phyloP scores from a whole-genome alignment of 225 moss, liverwort and hornwort genomes.

The Marchantia polymorpha region DNA sequence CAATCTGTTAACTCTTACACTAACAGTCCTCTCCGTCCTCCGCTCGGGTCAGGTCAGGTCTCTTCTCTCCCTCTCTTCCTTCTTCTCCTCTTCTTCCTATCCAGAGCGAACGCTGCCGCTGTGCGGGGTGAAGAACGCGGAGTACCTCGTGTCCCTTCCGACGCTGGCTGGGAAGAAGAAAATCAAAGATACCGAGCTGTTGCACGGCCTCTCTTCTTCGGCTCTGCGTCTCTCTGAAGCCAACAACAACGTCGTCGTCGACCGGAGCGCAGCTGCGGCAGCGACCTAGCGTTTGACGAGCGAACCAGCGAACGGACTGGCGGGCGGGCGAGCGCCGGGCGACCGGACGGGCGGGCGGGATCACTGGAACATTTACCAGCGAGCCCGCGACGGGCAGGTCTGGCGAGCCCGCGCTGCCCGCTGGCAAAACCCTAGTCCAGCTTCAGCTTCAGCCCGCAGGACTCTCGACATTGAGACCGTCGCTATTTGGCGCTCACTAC shows the following conservation, averaged over 20 bases:
- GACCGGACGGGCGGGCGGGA: neutral
- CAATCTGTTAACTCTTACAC: neutral
- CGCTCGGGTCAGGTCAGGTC: neutral
- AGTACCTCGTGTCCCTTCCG: no score
- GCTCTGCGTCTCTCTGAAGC: neutral
- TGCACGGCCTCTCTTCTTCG: neutral
- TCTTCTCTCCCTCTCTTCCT: no score
- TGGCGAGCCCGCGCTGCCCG: neutral
- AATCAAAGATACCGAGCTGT: neutral
- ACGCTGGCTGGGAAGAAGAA: neutral
- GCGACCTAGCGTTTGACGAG: neutral
- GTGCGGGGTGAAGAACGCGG: neutral
- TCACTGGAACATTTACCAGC: neutral
- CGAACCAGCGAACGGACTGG: neutral
- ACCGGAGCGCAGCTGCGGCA: neutral
- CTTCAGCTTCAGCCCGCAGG: neutral
- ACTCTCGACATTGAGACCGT: neutral
- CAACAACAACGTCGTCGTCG: neutral
- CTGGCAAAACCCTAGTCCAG: conserved; percentile 4
- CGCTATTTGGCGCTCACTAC: no score
- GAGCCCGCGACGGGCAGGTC: neutral
- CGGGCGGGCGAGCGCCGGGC: neutral
- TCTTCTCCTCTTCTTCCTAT: neutral
- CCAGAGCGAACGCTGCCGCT: neutral
- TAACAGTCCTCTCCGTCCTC: neutral